A percentile compares a stretch with the other conserved stretches of the same genome.
Conservation (phyloP, 176 grass and related monocot species). For the Triticum timopheevii region DNA sequence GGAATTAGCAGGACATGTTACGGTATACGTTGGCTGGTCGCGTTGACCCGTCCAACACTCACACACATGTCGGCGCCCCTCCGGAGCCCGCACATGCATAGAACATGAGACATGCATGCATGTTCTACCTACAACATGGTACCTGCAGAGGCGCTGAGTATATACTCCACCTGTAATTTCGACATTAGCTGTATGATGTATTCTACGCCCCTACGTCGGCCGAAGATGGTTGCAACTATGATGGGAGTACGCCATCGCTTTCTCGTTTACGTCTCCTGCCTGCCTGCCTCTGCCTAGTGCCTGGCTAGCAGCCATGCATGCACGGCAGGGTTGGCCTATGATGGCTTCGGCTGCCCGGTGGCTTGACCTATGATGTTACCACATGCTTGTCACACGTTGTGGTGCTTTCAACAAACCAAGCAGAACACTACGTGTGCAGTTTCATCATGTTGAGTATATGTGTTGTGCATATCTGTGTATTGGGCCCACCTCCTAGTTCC, state of each 20-base stretch:
- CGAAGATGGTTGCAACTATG: background rate
- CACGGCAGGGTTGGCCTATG: background rate
- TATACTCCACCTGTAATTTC: background rate
- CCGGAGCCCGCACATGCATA: background rate
- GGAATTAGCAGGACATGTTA: background rate
- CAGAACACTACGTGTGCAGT: background rate
- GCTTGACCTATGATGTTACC: background rate
- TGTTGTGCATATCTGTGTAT: no score
- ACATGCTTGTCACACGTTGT: background rate
- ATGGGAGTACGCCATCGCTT: constrained; percentile 1
- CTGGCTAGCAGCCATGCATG: background rate
- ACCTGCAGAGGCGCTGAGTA: background rate
- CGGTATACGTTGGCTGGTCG: background rate
- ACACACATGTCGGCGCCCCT: background rate
- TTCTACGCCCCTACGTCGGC: background rate
- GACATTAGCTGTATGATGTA: background rate
- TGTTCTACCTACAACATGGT: background rate
- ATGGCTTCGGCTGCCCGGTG: background rate
- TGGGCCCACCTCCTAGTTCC: no score
- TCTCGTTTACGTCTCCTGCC: constrained; percentile 11
- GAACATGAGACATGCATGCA: background rate
- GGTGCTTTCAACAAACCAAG: background rate
- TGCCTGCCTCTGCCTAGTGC: background rate
- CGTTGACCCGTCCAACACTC: background rate
- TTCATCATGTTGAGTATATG: no score